These are phyloP conservation scores for Phytophthora brassicae DNA, from an alignment of 352 stramenopile species.

Conservation along the genomic window DNA sequence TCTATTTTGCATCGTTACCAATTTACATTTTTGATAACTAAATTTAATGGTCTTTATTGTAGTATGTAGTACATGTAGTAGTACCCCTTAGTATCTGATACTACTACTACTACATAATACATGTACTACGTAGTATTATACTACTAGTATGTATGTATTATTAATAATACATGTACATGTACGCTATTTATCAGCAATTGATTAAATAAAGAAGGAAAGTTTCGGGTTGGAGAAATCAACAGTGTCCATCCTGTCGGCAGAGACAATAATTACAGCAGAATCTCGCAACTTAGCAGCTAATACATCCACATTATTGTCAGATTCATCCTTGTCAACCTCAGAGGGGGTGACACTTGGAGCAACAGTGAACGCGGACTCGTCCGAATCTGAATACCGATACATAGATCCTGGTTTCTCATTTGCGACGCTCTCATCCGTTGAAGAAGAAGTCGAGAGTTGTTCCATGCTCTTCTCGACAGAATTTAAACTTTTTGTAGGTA, in stretches of 20 bases:
- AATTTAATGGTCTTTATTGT: too few relatives aligned
- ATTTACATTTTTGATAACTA: slow-evolving; percentile 31
- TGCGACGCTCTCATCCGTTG: slow-evolving; percentile 11
- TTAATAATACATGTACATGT: too few relatives aligned
- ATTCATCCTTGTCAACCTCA: slow-evolving; percentile 13
- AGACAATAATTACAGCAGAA: slow-evolving; percentile 41
- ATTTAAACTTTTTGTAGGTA: slow-evolving; percentile 14
- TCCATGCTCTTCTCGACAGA: slow-evolving; percentile 24
- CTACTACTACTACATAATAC: slow-evolving; percentile 1
- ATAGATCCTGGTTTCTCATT: slow-evolving; percentile 2
- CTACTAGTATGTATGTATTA: too few relatives aligned
- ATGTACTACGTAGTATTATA: background rate
- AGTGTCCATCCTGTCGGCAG: slow-evolving; percentile 42
- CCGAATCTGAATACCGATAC: slow-evolving; percentile 23
- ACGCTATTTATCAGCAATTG: too few relatives aligned
- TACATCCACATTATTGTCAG: background rate
- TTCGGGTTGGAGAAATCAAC: slow-evolving; percentile 46
- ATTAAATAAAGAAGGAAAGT: slow-evolving; percentile 49
- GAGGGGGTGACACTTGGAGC: slow-evolving; percentile 9
- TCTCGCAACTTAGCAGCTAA: slow-evolving; percentile 2
- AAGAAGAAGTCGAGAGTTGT: slow-evolving; percentile 16
- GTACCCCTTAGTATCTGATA: too few relatives aligned
- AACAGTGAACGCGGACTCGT: slow-evolving; percentile 27
- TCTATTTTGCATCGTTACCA: slow-evolving; percentile 19
- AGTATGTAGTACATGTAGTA: too few relatives aligned